Conservation (phyloP, 352 stramenopile genomes). For the Phytophthora lateralis region DNA sequence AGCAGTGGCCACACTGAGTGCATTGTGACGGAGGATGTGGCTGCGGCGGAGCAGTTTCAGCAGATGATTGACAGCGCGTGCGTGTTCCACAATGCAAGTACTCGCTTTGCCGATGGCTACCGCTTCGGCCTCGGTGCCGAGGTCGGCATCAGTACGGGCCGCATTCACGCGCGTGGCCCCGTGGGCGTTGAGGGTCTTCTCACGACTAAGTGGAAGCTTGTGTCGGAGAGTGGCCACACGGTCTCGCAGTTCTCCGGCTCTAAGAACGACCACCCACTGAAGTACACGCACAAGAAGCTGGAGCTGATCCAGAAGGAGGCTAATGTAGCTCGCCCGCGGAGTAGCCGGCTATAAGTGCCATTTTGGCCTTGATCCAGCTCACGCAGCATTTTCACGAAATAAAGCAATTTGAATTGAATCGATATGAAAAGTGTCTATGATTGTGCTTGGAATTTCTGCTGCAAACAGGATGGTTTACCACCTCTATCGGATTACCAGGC, state of each 20-base stretch:
- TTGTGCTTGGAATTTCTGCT: constrained; percentile 1
- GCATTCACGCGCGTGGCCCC: constrained; percentile 96
- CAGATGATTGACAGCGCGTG: constrained; percentile 95
- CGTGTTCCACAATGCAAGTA: constrained; percentile 99
- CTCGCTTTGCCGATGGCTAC: constrained; percentile 95
- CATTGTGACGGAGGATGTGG: constrained; percentile 94
- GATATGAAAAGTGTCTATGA: neutral
- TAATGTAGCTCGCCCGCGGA: constrained; percentile 61
- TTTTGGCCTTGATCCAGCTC: constrained; percentile 2
- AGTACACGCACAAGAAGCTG: constrained; percentile 83
- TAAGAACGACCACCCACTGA: constrained; percentile 46
- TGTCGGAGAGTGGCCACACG: constrained; percentile 83
- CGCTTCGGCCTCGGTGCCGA: constrained; percentile 98
- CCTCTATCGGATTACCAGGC: constrained; percentile 5
- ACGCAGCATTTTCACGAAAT: constrained; percentile 3
- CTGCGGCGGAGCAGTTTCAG: constrained; percentile 74
- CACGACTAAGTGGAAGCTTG: constrained; percentile 98
- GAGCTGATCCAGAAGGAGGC: constrained; percentile 71
- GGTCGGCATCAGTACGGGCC: constrained; percentile 97
- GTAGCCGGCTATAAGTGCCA: constrained; percentile 68
- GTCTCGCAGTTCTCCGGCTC: constrained; percentile 67
- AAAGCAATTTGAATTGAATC: constrained; percentile 25
- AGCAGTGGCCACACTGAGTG: constrained; percentile 97
- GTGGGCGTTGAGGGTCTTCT: constrained; percentile 97
- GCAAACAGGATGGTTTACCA: constrained; percentile 9